Conservation (phyloP, 2,329 filamentous ascomycete genomes). For the Emmonsiellopsis sp. region DNA sequence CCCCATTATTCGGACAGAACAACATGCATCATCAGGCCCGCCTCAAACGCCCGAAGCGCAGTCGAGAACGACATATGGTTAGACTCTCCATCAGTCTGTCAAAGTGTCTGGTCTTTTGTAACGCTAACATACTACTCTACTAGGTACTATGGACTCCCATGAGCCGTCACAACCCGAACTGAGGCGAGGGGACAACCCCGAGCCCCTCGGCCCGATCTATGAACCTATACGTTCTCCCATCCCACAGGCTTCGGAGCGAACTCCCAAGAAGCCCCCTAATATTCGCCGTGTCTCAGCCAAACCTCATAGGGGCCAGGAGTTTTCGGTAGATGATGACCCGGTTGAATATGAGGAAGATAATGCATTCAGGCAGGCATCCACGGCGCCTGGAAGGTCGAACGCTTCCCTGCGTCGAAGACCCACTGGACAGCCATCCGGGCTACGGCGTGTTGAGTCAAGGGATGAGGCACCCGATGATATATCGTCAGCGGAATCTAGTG, state of each 20-base stretch:
- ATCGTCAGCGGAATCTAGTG: constrained; percentile 23
- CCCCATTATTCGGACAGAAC: constrained; percentile 2
- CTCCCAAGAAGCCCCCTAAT: constrained; percentile 61
- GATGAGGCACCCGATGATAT: constrained; percentile 31
- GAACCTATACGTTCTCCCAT: constrained; percentile 38
- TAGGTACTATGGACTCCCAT: constrained; percentile 23
- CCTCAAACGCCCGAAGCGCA: background rate
- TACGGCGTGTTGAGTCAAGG: constrained; percentile 28
- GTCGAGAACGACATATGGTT: constrained; percentile 1
- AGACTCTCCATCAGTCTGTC: background rate
- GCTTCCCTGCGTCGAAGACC: constrained; percentile 34
- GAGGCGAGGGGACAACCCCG: background rate
- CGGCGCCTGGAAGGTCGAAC: constrained; percentile 24
- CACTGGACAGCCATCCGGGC: constrained; percentile 22
- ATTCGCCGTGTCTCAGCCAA: constrained; percentile 67
- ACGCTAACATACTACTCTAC: background rate
- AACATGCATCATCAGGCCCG: background rate
- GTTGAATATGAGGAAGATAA: constrained; percentile 66
- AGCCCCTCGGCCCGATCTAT: background rate
- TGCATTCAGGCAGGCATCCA: constrained; percentile 8
- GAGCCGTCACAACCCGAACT: constrained; percentile 11
- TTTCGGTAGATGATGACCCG: constrained; percentile 82
- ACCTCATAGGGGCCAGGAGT: constrained; percentile 74
- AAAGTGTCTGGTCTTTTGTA: background rate
- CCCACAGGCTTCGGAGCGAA: constrained; percentile 30